These are phyloP conservation scores for Pezicula rhizophila DNA, from an alignment of 2,329 filamentous ascomycete species.

Conservation along the genomic window DNA sequence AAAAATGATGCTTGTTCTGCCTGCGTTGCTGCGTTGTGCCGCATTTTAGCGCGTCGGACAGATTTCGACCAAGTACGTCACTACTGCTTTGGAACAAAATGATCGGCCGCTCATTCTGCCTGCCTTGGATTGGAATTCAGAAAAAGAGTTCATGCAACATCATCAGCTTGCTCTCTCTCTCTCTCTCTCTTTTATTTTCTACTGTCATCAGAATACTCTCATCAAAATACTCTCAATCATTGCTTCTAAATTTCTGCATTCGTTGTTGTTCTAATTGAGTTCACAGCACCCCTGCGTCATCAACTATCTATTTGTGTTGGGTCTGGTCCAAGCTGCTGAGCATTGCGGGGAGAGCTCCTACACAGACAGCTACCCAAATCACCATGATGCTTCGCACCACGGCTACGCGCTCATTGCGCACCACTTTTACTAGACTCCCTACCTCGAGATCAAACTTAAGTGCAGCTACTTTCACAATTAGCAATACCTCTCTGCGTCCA, in stretches of 20 bases:
- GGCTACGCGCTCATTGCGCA: slow-evolving; percentile 23
- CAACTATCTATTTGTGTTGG: slow-evolving; percentile 7
- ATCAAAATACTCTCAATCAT: no score
- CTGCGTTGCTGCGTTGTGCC: no score
- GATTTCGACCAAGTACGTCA: no score
- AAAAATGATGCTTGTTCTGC: no score
- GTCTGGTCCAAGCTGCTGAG: slow-evolving; percentile 4
- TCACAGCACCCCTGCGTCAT: slow-evolving; percentile 3
- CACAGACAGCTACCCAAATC: slow-evolving; percentile 6
- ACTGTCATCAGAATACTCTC: no score
- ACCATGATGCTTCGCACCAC: slow-evolving; percentile 26
- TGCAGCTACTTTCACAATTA: slow-evolving; percentile 19
- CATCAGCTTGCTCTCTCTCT: no score
- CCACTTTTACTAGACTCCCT: slow-evolving; percentile 20
- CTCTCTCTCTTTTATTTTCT: no score
- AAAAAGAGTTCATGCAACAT: no score
- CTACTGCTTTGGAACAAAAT: no score
- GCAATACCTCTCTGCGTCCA: slow-evolving; percentile 11
- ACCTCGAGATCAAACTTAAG: slow-evolving; percentile 17
- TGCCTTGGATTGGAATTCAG: no score
- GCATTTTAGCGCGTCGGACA: no score
- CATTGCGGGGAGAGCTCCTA: slow-evolving; percentile 19
- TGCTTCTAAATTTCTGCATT: not conserved
- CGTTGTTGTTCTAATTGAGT: not conserved
- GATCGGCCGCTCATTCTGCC: no score